These are phyloP conservation scores for Rubroshorea leprosula DNA, from an alignment of 345 rosid species.

Conservation along the genomic window DNA sequence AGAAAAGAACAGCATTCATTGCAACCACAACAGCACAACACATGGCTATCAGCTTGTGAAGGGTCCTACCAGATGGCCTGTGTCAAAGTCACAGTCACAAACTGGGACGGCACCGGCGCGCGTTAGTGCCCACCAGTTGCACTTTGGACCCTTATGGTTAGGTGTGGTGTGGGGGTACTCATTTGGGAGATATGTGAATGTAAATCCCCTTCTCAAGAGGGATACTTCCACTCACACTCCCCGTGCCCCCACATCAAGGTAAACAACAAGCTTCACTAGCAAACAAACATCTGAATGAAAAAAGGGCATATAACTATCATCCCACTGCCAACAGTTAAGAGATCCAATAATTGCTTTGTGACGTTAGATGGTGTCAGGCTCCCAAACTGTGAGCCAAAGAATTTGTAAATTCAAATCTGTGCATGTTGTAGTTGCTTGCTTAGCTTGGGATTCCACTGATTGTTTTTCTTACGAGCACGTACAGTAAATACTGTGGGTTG, in stretches of 20 bases:
- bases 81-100: neutral
- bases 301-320: no score
- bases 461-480: no score
- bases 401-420: no score
- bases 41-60: neutral
- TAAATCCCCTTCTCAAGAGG: neutral
- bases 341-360: no score
- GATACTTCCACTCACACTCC: neutral
- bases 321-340: no score
- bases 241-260: slow-evolving; percentile 13
- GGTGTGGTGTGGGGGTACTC: neutral
- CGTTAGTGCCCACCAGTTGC: neutral
- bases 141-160: neutral
- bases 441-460: no score
- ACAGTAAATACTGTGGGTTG: no score
- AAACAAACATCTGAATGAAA: neutral
- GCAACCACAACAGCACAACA: neutral
- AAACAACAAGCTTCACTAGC: slow-evolving; percentile 6
- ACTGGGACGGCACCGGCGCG: neutral
- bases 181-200: slow-evolving; percentile 15
- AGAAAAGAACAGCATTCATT: neutral
- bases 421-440: no score
- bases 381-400: no score
- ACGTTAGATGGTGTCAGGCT: no score
- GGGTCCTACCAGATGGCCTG: neutral